Evolutionary conservation across 345 rosid species (phyloP), one percentile per base, ranked within the genome.

Genomic region (Dovyalis caffra): DNA sequence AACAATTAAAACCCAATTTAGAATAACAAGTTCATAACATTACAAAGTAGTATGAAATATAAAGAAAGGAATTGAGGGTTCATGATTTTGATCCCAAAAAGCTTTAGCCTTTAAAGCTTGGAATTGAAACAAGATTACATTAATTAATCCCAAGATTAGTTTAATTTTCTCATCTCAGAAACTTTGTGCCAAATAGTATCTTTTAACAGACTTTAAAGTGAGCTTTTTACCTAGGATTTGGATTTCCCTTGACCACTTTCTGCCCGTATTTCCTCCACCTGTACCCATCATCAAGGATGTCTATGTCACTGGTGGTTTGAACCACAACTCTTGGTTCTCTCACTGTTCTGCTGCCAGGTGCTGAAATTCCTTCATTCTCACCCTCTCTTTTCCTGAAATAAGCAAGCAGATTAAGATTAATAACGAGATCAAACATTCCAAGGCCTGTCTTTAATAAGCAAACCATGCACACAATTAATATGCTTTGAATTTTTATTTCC

Each of bases 251-350:
- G 37, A 94, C 98, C 14, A 92, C 95, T 85, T 94, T 94, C 86
- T 94, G 98, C 71, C 98, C 98, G 77, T 94, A 94, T 74, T 94
- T 94, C 81, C 98, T 94, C 98, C 97, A 91, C 76, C 94, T 89
- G 31, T 91, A 94, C 0, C 98, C 98, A 88, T 94, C 98, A 63
- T 92, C 98, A 34, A 94, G 91, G 51, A 92, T 92, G 86, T 94
- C 98, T 43, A 90, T 92, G 71, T 91, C 95, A 83, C 98, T 94
- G 43, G 92, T 91, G 33, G 98, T 94, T 82, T 94, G 98, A 77
- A 94, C 97, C 33, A 92, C 97, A 43, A 94, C 92, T 80, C 97
- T 87, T 2, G 97, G 97, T 79, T 92, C 97, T 65, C 95, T 89
- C 76, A 91, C 91, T 0, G 92, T 85, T 78, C 90, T 90, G 85